These are phyloP conservation scores for Globisporangium megalacanthum DNA, from an alignment of 352 stramenopile genomes.

Conservation along the genomic window DNA sequence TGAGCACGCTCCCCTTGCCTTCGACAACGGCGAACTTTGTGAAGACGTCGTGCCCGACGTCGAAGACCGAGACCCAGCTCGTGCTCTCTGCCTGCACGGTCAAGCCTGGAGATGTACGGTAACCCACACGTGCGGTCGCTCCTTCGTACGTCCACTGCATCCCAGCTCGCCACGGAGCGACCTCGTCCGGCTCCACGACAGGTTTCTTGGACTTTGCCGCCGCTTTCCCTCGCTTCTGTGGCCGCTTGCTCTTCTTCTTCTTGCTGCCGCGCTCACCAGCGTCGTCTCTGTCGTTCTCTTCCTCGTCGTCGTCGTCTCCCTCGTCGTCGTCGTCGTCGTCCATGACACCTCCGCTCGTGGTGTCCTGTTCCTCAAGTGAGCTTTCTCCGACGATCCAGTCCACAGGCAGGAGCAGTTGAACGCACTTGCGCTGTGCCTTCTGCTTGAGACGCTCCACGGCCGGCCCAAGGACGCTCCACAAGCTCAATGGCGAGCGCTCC, in stretches of 20 bases:
- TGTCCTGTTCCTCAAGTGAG: constrained; percentile 37
- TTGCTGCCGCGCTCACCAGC: constrained; percentile 11
- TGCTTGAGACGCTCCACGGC: constrained; percentile 51
- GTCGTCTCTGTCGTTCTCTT: constrained; percentile 20
- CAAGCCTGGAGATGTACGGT: neutral
- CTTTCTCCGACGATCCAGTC: constrained; percentile 58
- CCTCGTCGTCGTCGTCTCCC: constrained; percentile 29
- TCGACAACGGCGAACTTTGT: constrained; percentile 5
- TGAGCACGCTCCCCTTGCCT: constrained; percentile 5
- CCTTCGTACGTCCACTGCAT: constrained; percentile 30
- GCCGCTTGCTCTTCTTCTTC: constrained; percentile 16
- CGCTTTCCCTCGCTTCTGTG: constrained; percentile 14
- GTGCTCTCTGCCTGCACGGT: neutral
- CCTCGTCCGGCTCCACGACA: constrained; percentile 27
- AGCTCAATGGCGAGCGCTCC: neutral
- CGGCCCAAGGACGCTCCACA: constrained; percentile 31
- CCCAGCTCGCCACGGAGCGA: constrained; percentile 19
- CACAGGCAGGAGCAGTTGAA: constrained; percentile 47
- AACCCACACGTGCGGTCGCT: constrained; percentile 32
- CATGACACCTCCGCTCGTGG: constrained; percentile 1
- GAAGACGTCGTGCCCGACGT: constrained; percentile 18
- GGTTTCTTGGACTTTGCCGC: constrained; percentile 15
- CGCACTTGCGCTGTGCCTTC: constrained; percentile 57
- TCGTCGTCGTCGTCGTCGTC: constrained; percentile 28
- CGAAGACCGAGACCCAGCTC: constrained; percentile 16